These are phyloP conservation scores for Salvia miltiorrhiza DNA, from an alignment of 257 asterid species.

Conservation along the genomic window DNA sequence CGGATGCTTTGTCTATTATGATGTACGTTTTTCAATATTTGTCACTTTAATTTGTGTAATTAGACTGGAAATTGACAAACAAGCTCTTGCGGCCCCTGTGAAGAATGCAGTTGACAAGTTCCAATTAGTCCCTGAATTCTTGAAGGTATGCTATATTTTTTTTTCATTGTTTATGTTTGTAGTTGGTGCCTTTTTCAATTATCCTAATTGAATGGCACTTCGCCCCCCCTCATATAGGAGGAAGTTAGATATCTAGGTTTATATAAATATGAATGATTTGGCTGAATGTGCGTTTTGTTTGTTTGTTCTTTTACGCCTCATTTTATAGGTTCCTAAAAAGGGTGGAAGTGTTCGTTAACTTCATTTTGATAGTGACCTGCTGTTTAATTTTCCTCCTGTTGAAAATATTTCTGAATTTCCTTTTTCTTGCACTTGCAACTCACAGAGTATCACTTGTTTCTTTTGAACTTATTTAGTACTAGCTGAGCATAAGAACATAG, in stretches of 20 bases:
- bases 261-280: no score
- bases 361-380: no score
- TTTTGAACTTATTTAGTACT: neutral
- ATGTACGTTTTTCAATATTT: neutral
- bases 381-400: neutral
- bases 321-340: neutral
- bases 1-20: no score
- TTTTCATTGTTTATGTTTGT: neutral
- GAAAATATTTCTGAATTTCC: neutral
- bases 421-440: neutral
- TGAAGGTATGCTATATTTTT: slow-evolving; percentile 51
- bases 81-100: slow-evolving; percentile 57
- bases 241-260: no score
- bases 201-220: slow-evolving; percentile 35
- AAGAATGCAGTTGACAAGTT: slow-evolving; percentile 70
- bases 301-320: no score
- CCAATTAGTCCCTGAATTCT: slow-evolving; percentile 74
- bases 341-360: neutral
- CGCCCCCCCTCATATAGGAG: slow-evolving; percentile 56
- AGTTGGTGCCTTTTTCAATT: slow-evolving; percentile 26
- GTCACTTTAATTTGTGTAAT: neutral
- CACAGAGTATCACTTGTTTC: neutral
- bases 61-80: slow-evolving; percentile 54
- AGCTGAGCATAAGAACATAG: slow-evolving; percentile 12
- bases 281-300: no score